Conservation (phyloP, 148 eudicot genomes). For the Chenopodium quinoa region DNA sequence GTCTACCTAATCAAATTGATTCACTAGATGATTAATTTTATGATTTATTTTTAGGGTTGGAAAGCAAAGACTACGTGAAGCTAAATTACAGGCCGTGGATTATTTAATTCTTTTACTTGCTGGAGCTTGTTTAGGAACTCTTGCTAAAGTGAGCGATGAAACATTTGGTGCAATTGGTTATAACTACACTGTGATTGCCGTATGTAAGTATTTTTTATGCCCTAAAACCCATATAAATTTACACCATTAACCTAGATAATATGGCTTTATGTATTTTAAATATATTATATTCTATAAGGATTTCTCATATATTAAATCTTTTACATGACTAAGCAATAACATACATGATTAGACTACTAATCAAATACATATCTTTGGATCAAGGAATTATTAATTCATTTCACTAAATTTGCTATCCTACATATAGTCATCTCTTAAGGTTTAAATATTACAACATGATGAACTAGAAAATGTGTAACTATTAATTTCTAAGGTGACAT, state of each 20-base stretch:
- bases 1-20: neutral
- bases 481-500: too few species aligned
- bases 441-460: too few species aligned
- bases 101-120: conserved; percentile 83
- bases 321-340: too few species aligned
- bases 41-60: conserved; percentile 42
- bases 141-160: conserved; percentile 75
- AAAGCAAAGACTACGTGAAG: conserved; percentile 91
- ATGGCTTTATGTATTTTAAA: neutral
- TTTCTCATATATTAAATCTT: too few species aligned
- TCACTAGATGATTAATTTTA: neutral
- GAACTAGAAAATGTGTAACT: too few species aligned
- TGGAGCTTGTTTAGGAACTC: conserved; percentile 88
- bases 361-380: too few species aligned
- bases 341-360: too few species aligned
- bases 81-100: conserved; percentile 79
- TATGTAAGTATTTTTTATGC: conserved; percentile 57
- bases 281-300: too few species aligned
- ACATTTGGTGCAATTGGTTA: conserved; percentile 84
- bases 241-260: neutral
- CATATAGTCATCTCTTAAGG: too few species aligned
- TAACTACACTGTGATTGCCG: conserved; percentile 82
- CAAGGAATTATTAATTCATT: too few species aligned
- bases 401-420: too few species aligned
- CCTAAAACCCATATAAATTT: neutral